Percentiles rank a stretch among this genome's conserved stretches.
These are phyloP conservation scores for Dissoconium aciculare DNA, from an alignment of 2,329 filamentous ascomycete genomes.

Conservation along the genomic window DNA sequence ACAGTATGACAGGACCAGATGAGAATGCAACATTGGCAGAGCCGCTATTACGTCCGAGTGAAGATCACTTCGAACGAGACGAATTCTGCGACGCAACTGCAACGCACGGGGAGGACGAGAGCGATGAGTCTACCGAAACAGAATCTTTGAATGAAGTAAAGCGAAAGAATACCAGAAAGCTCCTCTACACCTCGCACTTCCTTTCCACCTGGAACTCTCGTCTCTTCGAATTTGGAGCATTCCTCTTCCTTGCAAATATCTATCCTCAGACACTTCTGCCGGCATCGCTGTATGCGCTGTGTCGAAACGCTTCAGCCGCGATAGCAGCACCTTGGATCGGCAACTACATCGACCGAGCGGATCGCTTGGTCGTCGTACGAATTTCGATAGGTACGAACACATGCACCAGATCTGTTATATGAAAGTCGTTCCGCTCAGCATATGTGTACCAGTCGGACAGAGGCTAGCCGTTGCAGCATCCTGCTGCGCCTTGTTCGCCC, in stretches of 20 bases:
- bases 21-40: no score
- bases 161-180: slow-evolving; percentile 4
- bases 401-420: not conserved
- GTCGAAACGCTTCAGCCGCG: slow-evolving; percentile 43
- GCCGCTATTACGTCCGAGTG: no score
- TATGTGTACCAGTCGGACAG: slow-evolving; percentile 13
- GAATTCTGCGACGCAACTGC: no score
- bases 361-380: slow-evolving; percentile 27
- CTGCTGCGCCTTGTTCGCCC: slow-evolving; percentile 11
- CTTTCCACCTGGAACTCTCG: slow-evolving; percentile 37
- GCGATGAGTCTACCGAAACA: not conserved
- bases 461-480: slow-evolving; percentile 16
- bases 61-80: no score
- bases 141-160: slow-evolving; percentile 4
- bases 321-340: slow-evolving; percentile 46
- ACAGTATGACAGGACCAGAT: no score
- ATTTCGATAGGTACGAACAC: slow-evolving; percentile 23
- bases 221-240: slow-evolving; percentile 36
- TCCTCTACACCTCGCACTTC: slow-evolving; percentile 33
- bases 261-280: slow-evolving; percentile 45
- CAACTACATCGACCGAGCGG: slow-evolving; percentile 39
- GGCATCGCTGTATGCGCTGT: slow-evolving; percentile 53
- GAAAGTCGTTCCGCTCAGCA: not conserved
- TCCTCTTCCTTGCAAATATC: slow-evolving; percentile 33
- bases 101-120: no score